Conservation (phyloP, 208 protist species). For the Crithidia sp. region DNA sequence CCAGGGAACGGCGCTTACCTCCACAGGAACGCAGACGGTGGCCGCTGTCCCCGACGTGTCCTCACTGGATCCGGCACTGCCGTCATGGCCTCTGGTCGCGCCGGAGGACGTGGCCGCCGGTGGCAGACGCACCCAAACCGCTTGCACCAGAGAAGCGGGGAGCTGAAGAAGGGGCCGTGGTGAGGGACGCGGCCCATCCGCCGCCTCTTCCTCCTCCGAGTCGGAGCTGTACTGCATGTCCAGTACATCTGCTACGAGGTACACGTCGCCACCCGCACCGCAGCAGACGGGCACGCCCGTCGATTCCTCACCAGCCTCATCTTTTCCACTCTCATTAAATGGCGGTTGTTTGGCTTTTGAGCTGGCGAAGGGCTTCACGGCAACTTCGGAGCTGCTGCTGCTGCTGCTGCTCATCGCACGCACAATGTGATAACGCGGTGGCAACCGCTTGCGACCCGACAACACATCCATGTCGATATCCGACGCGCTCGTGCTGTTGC, state of each 20-base stretch:
- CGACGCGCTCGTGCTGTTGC: constrained; percentile 34
- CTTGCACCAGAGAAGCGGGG: constrained; percentile 27
- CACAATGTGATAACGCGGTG: constrained; percentile 7
- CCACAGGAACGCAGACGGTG: background rate
- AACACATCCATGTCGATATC: constrained; percentile 36
- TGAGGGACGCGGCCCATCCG: background rate
- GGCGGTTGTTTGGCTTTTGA: too few species aligned
- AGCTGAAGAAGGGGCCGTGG: constrained; percentile 16
- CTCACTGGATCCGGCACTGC: background rate
- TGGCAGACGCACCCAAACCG: constrained; percentile 28
- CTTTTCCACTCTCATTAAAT: background rate
- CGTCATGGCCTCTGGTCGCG: background rate
- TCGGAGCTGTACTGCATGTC: background rate
- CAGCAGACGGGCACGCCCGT: constrained; percentile 22
- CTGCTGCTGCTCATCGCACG: background rate
- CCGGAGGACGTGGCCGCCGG: background rate
- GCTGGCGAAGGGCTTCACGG: too few species aligned
- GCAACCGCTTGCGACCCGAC: constrained; percentile 23
- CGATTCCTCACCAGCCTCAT: background rate
- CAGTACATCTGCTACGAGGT: background rate
- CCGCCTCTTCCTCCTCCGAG: background rate
- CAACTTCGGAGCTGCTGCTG: background rate
- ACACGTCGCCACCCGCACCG: constrained; percentile 22
- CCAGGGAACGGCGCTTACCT: constrained; percentile 2
- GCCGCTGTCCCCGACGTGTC: background rate